Conservation (phyloP, 306 rosid species). For the Cucurbita argyrosperma region DNA sequence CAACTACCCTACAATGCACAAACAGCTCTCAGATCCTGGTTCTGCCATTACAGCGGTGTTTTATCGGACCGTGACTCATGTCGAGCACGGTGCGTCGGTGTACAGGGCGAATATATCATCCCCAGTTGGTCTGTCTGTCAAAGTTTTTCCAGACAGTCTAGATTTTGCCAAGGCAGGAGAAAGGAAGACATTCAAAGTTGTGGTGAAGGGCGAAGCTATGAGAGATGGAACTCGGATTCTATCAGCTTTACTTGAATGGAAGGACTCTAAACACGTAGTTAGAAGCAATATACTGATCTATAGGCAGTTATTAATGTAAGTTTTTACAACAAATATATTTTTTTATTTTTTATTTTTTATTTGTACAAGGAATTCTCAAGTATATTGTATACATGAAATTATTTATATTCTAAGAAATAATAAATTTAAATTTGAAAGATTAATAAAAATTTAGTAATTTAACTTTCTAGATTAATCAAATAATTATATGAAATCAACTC, state of each 20-base stretch:
- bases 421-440: too few relatives aligned
- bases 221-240: neutral
- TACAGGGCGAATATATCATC: constrained; percentile 48
- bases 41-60: constrained; percentile 35
- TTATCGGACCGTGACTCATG: constrained; percentile 44
- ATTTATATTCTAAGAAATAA: too few relatives aligned
- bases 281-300: constrained; percentile 40
- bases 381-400: too few relatives aligned
- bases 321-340: neutral
- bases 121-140: constrained; percentile 25
- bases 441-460: too few relatives aligned
- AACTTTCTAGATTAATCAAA: too few relatives aligned
- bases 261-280: constrained; percentile 39
- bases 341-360: too few relatives aligned
- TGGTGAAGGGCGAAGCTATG: constrained; percentile 36
- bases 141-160: constrained; percentile 42
- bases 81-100: constrained; percentile 33
- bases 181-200: constrained; percentile 41
- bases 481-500: too few relatives aligned
- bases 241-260: constrained; percentile 54
- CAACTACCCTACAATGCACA: constrained; percentile 73
- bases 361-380: too few relatives aligned
- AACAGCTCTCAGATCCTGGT: constrained; percentile 9
- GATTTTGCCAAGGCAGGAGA: constrained; percentile 21
- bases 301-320: neutral